Percentiles rank a stretch among this genome's conserved stretches.
These are phyloP conservation scores for Agrocybe praecox DNA, from an alignment of 768 basidiomycete genomes.

Conservation along the genomic window DNA sequence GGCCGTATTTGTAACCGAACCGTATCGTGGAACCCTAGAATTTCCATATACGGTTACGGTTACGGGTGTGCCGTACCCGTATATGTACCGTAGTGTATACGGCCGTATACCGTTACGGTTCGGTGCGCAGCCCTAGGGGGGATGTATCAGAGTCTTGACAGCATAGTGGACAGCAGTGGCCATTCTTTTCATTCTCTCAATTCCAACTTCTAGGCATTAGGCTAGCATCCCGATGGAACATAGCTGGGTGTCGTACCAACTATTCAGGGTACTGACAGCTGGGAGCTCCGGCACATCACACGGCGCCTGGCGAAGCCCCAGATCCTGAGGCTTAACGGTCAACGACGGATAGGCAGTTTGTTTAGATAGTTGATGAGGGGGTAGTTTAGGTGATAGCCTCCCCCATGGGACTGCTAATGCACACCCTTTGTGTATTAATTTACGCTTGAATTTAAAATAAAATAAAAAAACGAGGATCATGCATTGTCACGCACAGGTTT, in stretches of 20 bases:
- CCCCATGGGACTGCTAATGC: not conserved
- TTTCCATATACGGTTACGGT: too few relatives aligned
- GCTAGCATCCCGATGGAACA: not conserved
- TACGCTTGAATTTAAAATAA: not conserved
- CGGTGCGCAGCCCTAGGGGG: too few relatives aligned
- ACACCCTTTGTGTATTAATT: not conserved
- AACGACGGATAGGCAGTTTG: not conserved
- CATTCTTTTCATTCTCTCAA: not conserved
- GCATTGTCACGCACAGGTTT: too few relatives aligned
- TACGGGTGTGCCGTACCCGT: too few relatives aligned
- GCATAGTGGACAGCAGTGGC: not conserved
- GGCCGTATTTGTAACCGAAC: too few relatives aligned
- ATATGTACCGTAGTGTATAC: too few relatives aligned
- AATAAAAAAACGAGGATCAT: not conserved
- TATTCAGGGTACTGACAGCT: not conserved
- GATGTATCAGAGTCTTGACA: not conserved
- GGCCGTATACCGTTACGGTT: too few relatives aligned
- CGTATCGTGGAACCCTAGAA: too few relatives aligned
- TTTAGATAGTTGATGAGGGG: not conserved
- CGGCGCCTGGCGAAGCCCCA: not conserved
- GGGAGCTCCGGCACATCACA: not conserved
- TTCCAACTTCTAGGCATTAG: not conserved
- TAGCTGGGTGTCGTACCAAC: not conserved
- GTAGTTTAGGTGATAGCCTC: not conserved
- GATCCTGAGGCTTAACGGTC: not conserved